These are phyloP conservation scores for Neurospora hispaniola DNA, from an alignment of 495 filamentous ascomycete species.

Conservation along the genomic window DNA sequence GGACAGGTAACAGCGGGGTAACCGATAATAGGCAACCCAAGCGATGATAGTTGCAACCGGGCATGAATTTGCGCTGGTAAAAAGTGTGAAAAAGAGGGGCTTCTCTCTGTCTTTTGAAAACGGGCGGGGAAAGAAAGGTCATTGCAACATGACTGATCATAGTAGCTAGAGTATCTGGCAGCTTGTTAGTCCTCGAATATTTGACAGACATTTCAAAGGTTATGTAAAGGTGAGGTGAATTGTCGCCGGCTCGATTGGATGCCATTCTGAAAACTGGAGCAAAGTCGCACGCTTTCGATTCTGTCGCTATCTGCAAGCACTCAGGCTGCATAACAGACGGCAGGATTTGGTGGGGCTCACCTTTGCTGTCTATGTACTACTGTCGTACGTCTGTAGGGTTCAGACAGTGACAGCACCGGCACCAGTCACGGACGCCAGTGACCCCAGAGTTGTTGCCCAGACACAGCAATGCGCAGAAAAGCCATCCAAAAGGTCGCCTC, in stretches of 20 bases:
- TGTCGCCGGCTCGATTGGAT: conserved; percentile 14
- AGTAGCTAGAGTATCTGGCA: background rate
- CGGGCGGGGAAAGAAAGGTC: background rate
- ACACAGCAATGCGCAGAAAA: background rate
- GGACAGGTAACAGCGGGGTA: background rate
- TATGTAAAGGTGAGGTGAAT: conserved; percentile 10
- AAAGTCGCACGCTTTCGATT: background rate
- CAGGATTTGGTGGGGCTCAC: background rate
- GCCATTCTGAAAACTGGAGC: background rate
- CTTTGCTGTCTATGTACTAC: background rate
- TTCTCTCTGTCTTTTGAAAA: background rate
- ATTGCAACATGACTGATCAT: background rate
- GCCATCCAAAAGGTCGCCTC: background rate
- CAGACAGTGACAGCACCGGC: background rate
- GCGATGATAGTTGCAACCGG: background rate
- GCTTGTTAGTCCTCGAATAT: background rate
- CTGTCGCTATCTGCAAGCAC: background rate
- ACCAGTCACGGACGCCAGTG: background rate
- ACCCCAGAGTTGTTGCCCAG: background rate
- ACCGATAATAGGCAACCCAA: background rate
- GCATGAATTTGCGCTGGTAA: background rate
- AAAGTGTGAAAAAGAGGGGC: background rate
- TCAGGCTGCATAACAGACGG: background rate
- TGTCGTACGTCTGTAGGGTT: background rate
- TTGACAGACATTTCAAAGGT: background rate